Conservation (phyloP, 257 asterid genomes). For the Anisodus tanguticus region DNA sequence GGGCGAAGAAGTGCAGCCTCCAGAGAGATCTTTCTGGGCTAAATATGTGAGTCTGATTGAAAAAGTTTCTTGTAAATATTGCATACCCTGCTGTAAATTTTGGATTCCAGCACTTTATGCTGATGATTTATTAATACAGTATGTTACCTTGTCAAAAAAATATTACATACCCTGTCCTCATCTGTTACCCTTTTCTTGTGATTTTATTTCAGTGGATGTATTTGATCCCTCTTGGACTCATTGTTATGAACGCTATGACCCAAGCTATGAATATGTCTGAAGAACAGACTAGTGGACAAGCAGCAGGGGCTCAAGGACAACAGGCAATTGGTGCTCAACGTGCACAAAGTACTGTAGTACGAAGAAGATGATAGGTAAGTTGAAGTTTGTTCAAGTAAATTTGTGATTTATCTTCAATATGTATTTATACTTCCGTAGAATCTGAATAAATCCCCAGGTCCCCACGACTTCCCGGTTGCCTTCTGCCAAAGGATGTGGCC, state of each 20-base stretch:
- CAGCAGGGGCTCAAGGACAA: conserved; percentile 66
- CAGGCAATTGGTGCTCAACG: conserved; percentile 59
- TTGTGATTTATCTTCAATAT: conserved; percentile 8
- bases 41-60: conserved; percentile 73
- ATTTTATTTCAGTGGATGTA: conserved; percentile 86
- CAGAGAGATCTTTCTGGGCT: conserved; percentile 97
- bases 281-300: conserved; percentile 75
- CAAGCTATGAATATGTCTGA: conserved; percentile 96
- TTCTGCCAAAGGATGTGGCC: neutral
- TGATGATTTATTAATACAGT: no score
- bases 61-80: conserved; percentile 19
- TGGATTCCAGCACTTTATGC: no score
- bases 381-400: neutral
- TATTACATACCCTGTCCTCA: neutral
- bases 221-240: conserved; percentile 90
- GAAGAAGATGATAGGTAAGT: conserved; percentile 67
- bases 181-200: conserved; percentile 27
- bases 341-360: conserved; percentile 73
- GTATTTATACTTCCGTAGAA: neutral
- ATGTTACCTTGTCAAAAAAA: no score
- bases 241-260: conserved; percentile 90
- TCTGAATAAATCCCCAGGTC: neutral
- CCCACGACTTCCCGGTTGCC: neutral
- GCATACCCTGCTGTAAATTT: no score
- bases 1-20: conserved; percentile 73